Percentiles rank a stretch among this genome's conserved stretches.
Conservation (phyloP, 2,329 filamentous ascomycete genomes). For the Laburnicola sp. region DNA sequence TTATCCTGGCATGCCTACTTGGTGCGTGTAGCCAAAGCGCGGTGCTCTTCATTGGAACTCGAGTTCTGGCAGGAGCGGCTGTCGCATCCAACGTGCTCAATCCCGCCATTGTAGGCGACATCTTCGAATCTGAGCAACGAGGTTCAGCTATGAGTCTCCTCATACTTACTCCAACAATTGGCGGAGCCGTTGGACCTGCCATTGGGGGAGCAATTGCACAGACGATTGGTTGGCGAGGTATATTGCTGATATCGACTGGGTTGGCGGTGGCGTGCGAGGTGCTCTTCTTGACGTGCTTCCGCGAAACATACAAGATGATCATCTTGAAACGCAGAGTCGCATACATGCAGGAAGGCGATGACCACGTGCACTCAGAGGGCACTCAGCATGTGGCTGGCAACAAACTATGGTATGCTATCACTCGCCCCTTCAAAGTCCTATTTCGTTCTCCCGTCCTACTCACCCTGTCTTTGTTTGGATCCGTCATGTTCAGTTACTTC, state of each 20-base stretch:
- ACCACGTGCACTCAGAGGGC: slow-evolving; percentile 2
- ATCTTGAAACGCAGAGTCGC: slow-evolving; percentile 49
- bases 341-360: slow-evolving; percentile 24
- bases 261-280: slow-evolving; percentile 56
- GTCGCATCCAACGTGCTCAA: slow-evolving; percentile 60
- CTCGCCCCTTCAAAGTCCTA: slow-evolving; percentile 48
- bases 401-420: slow-evolving; percentile 45
- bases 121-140: slow-evolving; percentile 61
- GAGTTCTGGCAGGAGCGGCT: slow-evolving; percentile 50
- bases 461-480: slow-evolving; percentile 52
- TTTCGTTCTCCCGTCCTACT: slow-evolving; percentile 59
- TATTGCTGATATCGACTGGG: slow-evolving; percentile 56
- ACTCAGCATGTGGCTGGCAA: slow-evolving; percentile 22
- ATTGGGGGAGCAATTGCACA: slow-evolving; percentile 60
- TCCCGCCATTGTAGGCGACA: slow-evolving; percentile 66
- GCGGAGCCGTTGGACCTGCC: slow-evolving; percentile 61
- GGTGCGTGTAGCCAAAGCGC: slow-evolving; percentile 46
- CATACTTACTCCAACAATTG: slow-evolving; percentile 60
- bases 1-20: slow-evolving; percentile 49
- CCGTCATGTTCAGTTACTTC: slow-evolving; percentile 50
- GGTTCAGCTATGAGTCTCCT: slow-evolving; percentile 62
- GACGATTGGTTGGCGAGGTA: slow-evolving; percentile 57
- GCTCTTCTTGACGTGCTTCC: slow-evolving; percentile 56
- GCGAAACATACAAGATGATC: slow-evolving; percentile 64
- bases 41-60: slow-evolving; percentile 46